Evolutionary conservation across 2,329 filamentous ascomycete species (phyloP).

Genomic region (Paracorniculantispora psalliotae): DNA sequence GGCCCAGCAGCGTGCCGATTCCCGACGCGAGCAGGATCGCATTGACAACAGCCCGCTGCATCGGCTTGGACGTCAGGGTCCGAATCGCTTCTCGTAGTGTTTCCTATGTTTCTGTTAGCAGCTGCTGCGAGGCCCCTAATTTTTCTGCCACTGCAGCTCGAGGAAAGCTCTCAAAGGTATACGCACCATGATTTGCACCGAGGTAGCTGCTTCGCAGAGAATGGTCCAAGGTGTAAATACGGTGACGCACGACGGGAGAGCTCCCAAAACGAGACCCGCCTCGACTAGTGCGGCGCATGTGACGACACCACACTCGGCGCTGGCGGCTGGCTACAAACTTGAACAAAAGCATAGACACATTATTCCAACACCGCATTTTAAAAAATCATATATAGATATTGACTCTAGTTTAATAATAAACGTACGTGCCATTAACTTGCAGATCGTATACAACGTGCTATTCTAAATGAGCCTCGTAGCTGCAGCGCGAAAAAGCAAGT

Average conservation of each 20-base stretch:
- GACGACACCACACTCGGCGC: not conserved
- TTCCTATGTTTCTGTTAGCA: slow-evolving; percentile 21
- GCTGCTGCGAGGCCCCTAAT: too few species aligned
- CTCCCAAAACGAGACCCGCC: not conserved
- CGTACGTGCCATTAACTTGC: not conserved
- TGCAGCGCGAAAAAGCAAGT: not conserved
- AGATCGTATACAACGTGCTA: slow-evolving; percentile 7
- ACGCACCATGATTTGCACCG: slow-evolving; percentile 6
- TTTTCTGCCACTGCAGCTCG: not conserved
- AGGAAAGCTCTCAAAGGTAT: not conserved
- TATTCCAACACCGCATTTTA: not conserved
- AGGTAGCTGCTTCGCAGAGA: not conserved
- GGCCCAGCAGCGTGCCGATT: slow-evolving; percentile 39
- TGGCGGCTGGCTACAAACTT: not conserved
- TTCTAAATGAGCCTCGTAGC: slow-evolving; percentile 5
- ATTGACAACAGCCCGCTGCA: slow-evolving; percentile 46
- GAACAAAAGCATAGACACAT: not conserved
- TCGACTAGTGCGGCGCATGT: not conserved
- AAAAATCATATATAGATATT: not conserved
- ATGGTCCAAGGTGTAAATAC: not conserved
- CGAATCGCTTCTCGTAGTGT: slow-evolving; percentile 32
- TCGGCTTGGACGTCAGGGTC: slow-evolving; percentile 44
- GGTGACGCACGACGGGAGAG: not conserved
- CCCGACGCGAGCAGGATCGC: slow-evolving; percentile 39
- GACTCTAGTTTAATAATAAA: not conserved